Evolutionary conservation across 495 filamentous ascomycete species (phyloP), one percentile per base, ranked within the genome.

Genomic region (Aeminium ludgeri): DNA sequence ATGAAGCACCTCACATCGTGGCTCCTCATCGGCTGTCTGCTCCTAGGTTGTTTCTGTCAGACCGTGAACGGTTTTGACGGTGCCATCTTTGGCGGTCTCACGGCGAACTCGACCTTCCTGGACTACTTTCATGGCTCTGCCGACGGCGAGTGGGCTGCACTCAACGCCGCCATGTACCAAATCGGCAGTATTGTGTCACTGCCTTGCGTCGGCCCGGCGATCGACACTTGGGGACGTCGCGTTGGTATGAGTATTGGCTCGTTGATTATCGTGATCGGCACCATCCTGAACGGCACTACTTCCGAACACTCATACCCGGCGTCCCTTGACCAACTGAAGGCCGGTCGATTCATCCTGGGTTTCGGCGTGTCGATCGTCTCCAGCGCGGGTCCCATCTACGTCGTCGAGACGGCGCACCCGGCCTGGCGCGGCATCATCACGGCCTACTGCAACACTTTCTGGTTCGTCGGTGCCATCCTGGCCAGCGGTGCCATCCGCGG

Each of bases 371-470:
- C 68, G 7, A 73, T 81, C 25, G 66, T 67, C 31, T 67, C 70
- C 32, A 69, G 76, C n/a, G 79, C 79, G 7, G 80, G 74, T 0
- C 82, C 81, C 0, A 68, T 73, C 8, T 85, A 83, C 46, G 74
- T 82, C 27, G 71, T 74, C 1, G 82, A 86, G 56, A 74, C 83
- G 51, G 70, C 76, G 8, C 80, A 84, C 45, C 80, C 81, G 2
- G 69, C 69, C 8, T 80, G 73, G 52, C 72, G 80, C 41, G 78
- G 76, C 6, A 69, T 73, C 11, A 57, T 85, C 28, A 73, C 71
- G n/a, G 72, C 39, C 15, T 49, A 44, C 34, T 49, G 42, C 33
- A 49, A 49, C 32, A 49, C 46, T 17, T 65, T 72, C 62, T 77
- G 68, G 62, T 72, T 69, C 36, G 63, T 67, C 29, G 72, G 70